Percentiles rank a stretch among this genome's conserved stretches.
phyloP scores from a whole-genome alignment of 2,329 filamentous ascomycete genomes.

The Ascochyta fabae region DNA sequence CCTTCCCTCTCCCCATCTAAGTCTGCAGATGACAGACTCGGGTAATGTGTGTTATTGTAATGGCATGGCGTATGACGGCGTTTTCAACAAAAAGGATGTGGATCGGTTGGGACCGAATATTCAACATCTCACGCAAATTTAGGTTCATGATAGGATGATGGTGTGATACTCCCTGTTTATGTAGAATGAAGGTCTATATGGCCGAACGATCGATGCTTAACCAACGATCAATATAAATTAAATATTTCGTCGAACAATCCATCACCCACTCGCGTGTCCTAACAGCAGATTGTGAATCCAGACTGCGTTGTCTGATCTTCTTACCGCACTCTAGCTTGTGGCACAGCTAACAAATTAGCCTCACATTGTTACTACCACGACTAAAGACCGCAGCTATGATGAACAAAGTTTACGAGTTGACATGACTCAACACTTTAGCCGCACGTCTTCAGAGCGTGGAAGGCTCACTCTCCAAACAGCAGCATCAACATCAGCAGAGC shows the following conservation, averaged over 20 bases:
- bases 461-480: too few relatives aligned
- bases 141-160: slow-evolving; percentile 12
- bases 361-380: too few relatives aligned
- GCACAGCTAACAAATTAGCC: too few relatives aligned
- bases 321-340: too few relatives aligned
- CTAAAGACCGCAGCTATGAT: too few relatives aligned
- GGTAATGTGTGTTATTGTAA: slow-evolving; percentile 3
- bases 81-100: slow-evolving; percentile 37
- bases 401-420: too few relatives aligned
- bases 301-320: too few relatives aligned
- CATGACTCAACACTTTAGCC: too few relatives aligned
- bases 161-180: slow-evolving; percentile 20
- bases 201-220: slow-evolving; percentile 20
- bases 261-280: too few relatives aligned
- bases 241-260: background rate
- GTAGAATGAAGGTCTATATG: slow-evolving; percentile 11
- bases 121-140: slow-evolving; percentile 34
- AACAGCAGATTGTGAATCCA: too few relatives aligned
- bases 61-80: slow-evolving; percentile 26
- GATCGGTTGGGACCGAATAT: slow-evolving; percentile 26
- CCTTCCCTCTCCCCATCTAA: slow-evolving; percentile 88
- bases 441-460: too few relatives aligned
- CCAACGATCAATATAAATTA: slow-evolving; percentile 16
- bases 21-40: background rate
- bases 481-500: too few relatives aligned